Base-by-base conservation (phyloP, 495 filamentous ascomycete genomes). In the Podospora anserina region DNA sequence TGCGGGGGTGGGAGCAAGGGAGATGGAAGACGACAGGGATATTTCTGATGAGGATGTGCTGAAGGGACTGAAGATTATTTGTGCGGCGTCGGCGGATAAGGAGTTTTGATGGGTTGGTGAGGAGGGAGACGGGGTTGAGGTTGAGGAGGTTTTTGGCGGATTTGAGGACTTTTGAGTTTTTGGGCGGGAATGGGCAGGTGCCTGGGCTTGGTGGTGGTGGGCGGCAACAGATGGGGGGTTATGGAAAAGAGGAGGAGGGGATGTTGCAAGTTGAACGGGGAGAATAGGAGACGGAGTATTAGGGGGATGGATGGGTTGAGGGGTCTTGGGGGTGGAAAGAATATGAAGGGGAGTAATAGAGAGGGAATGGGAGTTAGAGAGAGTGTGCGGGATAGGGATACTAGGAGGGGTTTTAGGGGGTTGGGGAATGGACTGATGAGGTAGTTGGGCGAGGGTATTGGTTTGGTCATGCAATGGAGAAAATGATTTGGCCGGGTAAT, bases 141-240 rank as follows among this genome's bases (percentile, higher is more conserved):
- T 70, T 85, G 16, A 78, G 83, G 28, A 73, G 78, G 32, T 84
- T 85, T 61, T 62, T 86, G 39, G 80, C 80, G 0, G 82, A 84
- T 64, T 68, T 85, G 20, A 80, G 77, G 66, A 77, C 74, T 3
- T 81, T 84, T 66, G 82, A 84, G 57, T 72, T 77, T 11, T 53
- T 81, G 34, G 70, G 72, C 5, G 74, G 73, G 39, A 16, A 49
- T 49, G 39, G 39, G 39, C 6, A 49, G 23, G 23, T 23, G 1
- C 23, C 23, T 49, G 13, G 39, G 39, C 13, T 11, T 49, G 39
- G 39, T 0, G 3, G 7, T 3, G 18, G 18, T 20, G 55, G 11
- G 55, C 18, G 7, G 30, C 30, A 32, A 7, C 61, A 15, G 61
- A 39, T 39, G 61, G 32, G 61, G 61, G 4, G 30, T 7, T 16